Evolutionary conservation across 768 basidiomycete genomes (phyloP), one percentile per base, ranked within the genome.

Genomic region (Tricholoma matsutake): DNA sequence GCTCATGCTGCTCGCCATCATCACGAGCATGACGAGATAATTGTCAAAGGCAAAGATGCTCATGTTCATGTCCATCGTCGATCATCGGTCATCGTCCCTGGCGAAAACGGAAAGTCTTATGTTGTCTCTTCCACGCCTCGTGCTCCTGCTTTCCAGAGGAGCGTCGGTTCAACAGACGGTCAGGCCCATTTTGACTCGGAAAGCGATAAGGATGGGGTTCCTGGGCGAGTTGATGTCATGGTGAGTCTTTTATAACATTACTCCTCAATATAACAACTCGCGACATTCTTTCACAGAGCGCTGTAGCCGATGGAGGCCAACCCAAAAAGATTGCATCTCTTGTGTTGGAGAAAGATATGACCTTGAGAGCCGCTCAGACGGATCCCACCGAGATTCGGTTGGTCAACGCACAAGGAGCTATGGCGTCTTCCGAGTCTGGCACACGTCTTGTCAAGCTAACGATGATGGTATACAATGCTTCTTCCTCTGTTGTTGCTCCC

Each of bases 201-300:
- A 39, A 39, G 28, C 28, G 57, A 58, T 16, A 2, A 37, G 29
- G 59, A 56, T 9, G 72, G 73, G 2, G 76, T 73, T 7, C 68
- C 74, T 7, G 84, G 86, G 4, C 73, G 60, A 3, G 71, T 86
- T 52, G 77, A 81, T 62, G 79, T 87, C 61, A 71, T 83, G 75
- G 86, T 79, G 62, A 56, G 79, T 73, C 11, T 52, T 37, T 31
- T 3, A 29, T 25, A 6, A 14, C 29, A 58, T 32, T 32, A 32
- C 13, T 57, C 14, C 20, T 45, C 25, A 9, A 45, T 14, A 1
- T 10, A n/a, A 7, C n/a, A 13, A 57, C 7, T 56, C 6, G 20
- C n/a, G 49, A 62, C 35, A 16, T 22, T 54, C 25, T 9, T 45
- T 37, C 20, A 14, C 41, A 60, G 67, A 54, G 59, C 32, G 59